phyloP scores from a whole-genome alignment of 805 yeast species.

The Torulaspora quercuum region DNA sequence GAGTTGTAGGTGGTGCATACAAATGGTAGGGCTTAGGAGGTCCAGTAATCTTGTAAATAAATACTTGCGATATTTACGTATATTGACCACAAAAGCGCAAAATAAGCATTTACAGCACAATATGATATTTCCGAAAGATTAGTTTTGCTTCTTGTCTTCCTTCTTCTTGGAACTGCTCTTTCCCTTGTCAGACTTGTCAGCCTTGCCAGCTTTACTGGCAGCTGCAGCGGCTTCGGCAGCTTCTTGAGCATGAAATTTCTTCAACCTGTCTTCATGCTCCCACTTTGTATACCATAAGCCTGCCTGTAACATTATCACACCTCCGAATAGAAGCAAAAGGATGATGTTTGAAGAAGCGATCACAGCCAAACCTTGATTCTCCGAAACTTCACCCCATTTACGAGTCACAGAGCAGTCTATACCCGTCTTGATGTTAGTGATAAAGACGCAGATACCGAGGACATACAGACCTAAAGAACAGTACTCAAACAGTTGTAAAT shows the following conservation, averaged over 20 bases:
- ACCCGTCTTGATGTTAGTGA: constrained; percentile 84
- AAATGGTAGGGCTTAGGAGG: constrained; percentile 46
- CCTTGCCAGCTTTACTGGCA: constrained; percentile 8
- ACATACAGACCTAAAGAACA: constrained; percentile 75
- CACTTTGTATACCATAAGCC: constrained; percentile 85
- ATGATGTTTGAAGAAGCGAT: constrained; percentile 86
- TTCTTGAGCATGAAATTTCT: constrained; percentile 34
- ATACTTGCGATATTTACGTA: constrained; percentile 5
- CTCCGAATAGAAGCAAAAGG: constrained; percentile 64
- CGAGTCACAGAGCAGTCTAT: constrained; percentile 63
- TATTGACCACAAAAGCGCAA: no score
- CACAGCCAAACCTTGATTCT: constrained; percentile 80
- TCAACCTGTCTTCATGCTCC: constrained; percentile 45
- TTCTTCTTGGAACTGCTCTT: constrained; percentile 6
- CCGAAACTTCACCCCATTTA: constrained; percentile 92
- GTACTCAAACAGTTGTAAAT: constrained; percentile 84
- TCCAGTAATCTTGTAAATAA: constrained; percentile 18
- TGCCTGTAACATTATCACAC: constrained; percentile 79
- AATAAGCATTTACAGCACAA: no score
- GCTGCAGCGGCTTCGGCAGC: constrained; percentile 23
- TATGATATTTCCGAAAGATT: no score
- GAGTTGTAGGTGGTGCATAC: constrained; percentile 49
- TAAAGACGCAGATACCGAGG: constrained; percentile 69
- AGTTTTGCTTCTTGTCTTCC: constrained; percentile 8
- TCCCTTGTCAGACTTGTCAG: constrained; percentile 15